phyloP scores from a whole-genome alignment of 2,329 filamentous ascomycete genomes.

The Fusarium sambucinum region DNA sequence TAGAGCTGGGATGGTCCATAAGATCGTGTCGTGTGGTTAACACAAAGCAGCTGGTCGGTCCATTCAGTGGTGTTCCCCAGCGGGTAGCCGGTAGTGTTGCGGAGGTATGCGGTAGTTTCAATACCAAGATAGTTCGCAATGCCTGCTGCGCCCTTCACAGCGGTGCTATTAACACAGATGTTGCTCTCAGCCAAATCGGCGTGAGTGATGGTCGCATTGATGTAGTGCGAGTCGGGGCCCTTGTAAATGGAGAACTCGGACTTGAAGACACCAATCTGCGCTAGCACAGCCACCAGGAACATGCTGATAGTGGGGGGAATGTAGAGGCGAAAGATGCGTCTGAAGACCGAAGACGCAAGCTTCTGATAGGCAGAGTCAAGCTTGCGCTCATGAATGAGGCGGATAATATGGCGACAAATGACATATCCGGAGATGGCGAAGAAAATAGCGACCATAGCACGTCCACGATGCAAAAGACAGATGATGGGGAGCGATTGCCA shows the following conservation, averaged over 20 bases:
- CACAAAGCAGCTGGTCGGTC: slow-evolving; percentile 50
- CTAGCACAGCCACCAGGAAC: slow-evolving; percentile 55
- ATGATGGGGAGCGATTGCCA: slow-evolving; percentile 55
- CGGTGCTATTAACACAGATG: slow-evolving; percentile 49
- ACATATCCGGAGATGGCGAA: slow-evolving; percentile 60
- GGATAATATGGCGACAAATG: slow-evolving; percentile 54
- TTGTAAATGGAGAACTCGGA: slow-evolving; percentile 53
- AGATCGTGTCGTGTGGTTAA: slow-evolving; percentile 49
- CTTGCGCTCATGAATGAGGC: slow-evolving; percentile 54
- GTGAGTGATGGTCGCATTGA: slow-evolving; percentile 54
- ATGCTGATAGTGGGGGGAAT: slow-evolving; percentile 57
- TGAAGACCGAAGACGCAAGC: slow-evolving; percentile 54
- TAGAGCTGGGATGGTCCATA: slow-evolving; percentile 51
- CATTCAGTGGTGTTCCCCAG: slow-evolving; percentile 44
- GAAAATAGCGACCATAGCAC: slow-evolving; percentile 59
- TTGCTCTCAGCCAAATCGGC: slow-evolving; percentile 32
- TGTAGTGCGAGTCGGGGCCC: slow-evolving; percentile 55
- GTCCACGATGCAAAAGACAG: slow-evolving; percentile 56
- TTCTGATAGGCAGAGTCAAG: slow-evolving; percentile 53
- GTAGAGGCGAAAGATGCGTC: slow-evolving; percentile 56
- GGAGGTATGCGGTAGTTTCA: slow-evolving; percentile 47
- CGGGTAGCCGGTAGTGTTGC: slow-evolving; percentile 43
- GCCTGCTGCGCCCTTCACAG: slow-evolving; percentile 46
- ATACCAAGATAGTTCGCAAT: slow-evolving; percentile 50
- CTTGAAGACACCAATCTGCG: slow-evolving; percentile 54